Conservation (phyloP, 1,284 basidiomycete species). For the Microbotryomycetes sp. region DNA sequence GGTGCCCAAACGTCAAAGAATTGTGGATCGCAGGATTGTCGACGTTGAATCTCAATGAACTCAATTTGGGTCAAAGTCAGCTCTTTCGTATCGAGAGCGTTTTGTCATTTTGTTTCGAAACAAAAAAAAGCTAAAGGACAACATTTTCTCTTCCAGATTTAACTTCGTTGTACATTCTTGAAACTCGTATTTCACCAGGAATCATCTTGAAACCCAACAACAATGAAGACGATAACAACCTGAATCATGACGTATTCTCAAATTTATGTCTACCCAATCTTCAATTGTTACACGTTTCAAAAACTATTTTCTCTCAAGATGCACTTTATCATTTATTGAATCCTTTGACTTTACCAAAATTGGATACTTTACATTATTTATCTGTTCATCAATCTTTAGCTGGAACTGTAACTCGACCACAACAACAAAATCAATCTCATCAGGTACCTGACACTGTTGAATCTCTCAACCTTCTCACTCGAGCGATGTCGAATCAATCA, state of each 20-base stretch:
- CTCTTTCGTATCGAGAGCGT: too few species aligned
- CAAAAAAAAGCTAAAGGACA: too few species aligned
- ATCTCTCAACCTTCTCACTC: too few species aligned
- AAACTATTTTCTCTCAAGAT: neutral
- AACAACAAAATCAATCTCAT: neutral
- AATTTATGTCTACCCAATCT: neutral
- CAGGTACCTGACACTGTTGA: too few species aligned
- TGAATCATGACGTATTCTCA: too few species aligned
- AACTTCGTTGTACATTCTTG: neutral
- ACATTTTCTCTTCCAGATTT: neutral
- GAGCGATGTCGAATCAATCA: too few species aligned
- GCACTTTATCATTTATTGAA: neutral
- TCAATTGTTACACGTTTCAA: neutral
- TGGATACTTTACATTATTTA: neutral
- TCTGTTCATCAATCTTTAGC: neutral
- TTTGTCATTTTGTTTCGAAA: too few species aligned
- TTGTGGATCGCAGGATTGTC: neutral
- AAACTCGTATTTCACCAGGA: neutral
- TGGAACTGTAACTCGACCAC: neutral
- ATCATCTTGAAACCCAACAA: neutral
- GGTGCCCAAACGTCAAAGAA: neutral
- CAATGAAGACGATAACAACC: too few species aligned
- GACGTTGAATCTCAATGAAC: neutral
- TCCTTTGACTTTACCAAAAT: neutral
- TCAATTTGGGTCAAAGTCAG: neutral